phyloP scores from a whole-genome alignment of 768 basidiomycete genomes.

The Suillus tomentosus region DNA sequence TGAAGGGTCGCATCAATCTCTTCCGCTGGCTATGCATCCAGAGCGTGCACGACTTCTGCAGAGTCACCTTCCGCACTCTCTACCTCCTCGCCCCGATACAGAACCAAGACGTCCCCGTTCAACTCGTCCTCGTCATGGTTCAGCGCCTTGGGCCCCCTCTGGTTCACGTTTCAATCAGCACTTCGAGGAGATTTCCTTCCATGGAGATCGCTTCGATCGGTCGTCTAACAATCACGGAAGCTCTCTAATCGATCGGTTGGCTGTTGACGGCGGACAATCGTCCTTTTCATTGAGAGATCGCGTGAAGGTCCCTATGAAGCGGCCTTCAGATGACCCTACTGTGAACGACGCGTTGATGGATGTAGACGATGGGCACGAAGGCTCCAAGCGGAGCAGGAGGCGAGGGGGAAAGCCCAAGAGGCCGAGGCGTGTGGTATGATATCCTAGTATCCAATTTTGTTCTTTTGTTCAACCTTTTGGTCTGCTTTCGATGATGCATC shows the following conservation, averaged over 20 bases:
- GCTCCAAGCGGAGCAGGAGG: slow-evolving; percentile 24
- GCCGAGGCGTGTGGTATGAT: slow-evolving; percentile 18
- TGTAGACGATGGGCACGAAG: slow-evolving; percentile 26
- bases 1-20: slow-evolving; percentile 10
- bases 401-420: slow-evolving; percentile 26
- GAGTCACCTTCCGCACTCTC: slow-evolving; percentile 19
- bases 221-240: slow-evolving; percentile 25
- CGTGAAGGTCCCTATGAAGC: slow-evolving; percentile 39
- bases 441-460: slow-evolving; percentile 5
- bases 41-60: slow-evolving; percentile 35
- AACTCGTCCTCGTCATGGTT: not conserved
- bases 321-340: slow-evolving; percentile 33
- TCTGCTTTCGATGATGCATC: slow-evolving; percentile 6
- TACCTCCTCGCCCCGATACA: slow-evolving; percentile 30
- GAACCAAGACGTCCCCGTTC: slow-evolving; percentile 18
- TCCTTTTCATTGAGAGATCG: slow-evolving; percentile 34
- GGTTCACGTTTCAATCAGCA: slow-evolving; percentile 1
- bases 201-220: slow-evolving; percentile 10
- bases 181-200: not conserved
- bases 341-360: slow-evolving; percentile 19
- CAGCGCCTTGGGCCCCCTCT: not conserved
- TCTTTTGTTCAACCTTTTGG: not conserved
- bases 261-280: slow-evolving; percentile 22
- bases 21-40: slow-evolving; percentile 28
- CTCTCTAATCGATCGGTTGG: slow-evolving; percentile 43